These are phyloP conservation scores for Blastosporella zonata DNA, from an alignment of 1,284 basidiomycete species.

Conservation along the genomic window DNA sequence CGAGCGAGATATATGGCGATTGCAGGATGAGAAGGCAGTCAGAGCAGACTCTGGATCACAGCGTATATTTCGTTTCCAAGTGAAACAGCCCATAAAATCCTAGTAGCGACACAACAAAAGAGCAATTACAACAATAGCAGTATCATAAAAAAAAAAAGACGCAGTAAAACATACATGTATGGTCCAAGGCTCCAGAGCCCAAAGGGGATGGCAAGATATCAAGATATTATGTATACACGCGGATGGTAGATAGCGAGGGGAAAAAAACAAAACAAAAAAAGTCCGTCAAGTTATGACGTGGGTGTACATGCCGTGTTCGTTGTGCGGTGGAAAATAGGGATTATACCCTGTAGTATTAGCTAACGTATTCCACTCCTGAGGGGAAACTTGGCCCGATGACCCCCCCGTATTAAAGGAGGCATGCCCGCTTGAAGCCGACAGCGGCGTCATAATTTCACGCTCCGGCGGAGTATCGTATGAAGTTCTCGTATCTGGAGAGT, in stretches of 20 bases:
- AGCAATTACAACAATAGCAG: slow-evolving; percentile 11
- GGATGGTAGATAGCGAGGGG: neutral
- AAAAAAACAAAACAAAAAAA: neutral
- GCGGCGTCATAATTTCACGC: slow-evolving; percentile 65
- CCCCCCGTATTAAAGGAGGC: slow-evolving; percentile 39
- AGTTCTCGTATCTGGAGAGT: slow-evolving; percentile 37
- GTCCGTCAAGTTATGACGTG: slow-evolving; percentile 48
- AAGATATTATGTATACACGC: slow-evolving; percentile 14
- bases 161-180: slow-evolving; percentile 7
- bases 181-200: slow-evolving; percentile 9
- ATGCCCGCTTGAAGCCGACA: slow-evolving; percentile 61
- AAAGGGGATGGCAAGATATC: slow-evolving; percentile 15
- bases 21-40: slow-evolving; percentile 35
- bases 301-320: slow-evolving; percentile 49
- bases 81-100: slow-evolving; percentile 23
- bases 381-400: slow-evolving; percentile 41
- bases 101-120: slow-evolving; percentile 1
- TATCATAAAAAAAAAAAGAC: slow-evolving; percentile 16
- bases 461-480: slow-evolving; percentile 51
- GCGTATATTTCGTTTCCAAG: slow-evolving; percentile 51
- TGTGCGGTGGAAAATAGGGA: slow-evolving; percentile 61
- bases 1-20: slow-evolving; percentile 68
- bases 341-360: slow-evolving; percentile 55
- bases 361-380: slow-evolving; percentile 61
- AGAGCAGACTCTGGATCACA: slow-evolving; percentile 42